These are phyloP conservation scores for Cercospora berteroae DNA, from an alignment of 2,329 filamentous ascomycete species.

Conservation along the genomic window DNA sequence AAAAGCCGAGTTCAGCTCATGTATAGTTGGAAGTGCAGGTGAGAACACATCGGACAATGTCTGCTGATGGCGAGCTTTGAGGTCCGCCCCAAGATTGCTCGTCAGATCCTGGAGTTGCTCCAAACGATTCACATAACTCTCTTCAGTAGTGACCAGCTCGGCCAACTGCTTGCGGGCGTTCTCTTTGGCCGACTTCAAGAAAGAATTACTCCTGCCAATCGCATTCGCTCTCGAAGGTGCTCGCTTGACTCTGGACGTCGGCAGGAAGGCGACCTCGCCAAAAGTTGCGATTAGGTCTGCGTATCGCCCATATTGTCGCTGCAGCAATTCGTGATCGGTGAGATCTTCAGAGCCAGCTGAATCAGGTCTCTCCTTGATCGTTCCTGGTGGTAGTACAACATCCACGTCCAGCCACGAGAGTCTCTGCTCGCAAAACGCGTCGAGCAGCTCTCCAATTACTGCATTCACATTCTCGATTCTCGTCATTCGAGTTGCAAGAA, in stretches of 20 bases:
- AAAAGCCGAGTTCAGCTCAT: slow-evolving; percentile 78
- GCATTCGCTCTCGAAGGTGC: slow-evolving; percentile 84
- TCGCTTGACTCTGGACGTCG: slow-evolving; percentile 77
- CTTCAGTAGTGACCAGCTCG: slow-evolving; percentile 89
- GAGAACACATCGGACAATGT: slow-evolving; percentile 78
- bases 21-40: slow-evolving; percentile 72
- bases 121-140: slow-evolving; percentile 71
- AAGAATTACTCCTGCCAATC: slow-evolving; percentile 72
- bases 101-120: slow-evolving; percentile 81
- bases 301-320: slow-evolving; percentile 75
- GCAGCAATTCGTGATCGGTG: slow-evolving; percentile 38
- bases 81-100: slow-evolving; percentile 74
- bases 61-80: slow-evolving; percentile 50
- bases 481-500: slow-evolving; percentile 80
- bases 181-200: slow-evolving; percentile 77
- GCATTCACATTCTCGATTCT: slow-evolving; percentile 74
- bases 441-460: slow-evolving; percentile 69
- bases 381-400: slow-evolving; percentile 75
- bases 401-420: slow-evolving; percentile 85
- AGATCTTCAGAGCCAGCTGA: slow-evolving; percentile 29
- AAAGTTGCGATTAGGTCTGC: slow-evolving; percentile 73
- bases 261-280: slow-evolving; percentile 81
- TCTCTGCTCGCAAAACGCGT: slow-evolving; percentile 76
- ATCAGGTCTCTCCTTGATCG: slow-evolving; percentile 51
- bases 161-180: slow-evolving; percentile 83